Evolutionary conservation across 768 basidiomycete species (phyloP).

Genomic region (Tulasnella sp.): DNA sequence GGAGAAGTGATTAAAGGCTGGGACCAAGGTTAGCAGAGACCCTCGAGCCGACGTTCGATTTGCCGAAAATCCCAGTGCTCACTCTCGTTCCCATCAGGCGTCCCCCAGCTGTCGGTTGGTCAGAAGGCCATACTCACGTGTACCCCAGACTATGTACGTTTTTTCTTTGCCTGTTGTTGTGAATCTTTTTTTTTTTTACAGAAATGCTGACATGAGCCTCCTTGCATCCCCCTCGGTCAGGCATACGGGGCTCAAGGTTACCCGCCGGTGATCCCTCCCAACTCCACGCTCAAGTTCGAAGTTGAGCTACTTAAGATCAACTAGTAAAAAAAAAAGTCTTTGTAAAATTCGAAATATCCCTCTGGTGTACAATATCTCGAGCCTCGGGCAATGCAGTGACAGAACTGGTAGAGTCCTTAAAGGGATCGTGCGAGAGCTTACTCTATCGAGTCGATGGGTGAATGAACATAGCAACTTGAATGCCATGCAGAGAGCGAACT

Average conservation of each 20-base stretch:
- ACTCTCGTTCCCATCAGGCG: conserved; percentile 51
- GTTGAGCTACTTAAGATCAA: conserved; percentile 69
- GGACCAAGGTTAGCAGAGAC: conserved; percentile 65
- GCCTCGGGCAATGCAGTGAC: background rate
- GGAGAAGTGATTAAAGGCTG: conserved; percentile 84
- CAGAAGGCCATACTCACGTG: conserved; percentile 60
- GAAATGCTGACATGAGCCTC: background rate
- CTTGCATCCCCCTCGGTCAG: conserved; percentile 38
- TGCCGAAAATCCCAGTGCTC: too few species aligned
- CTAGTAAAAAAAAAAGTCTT: too few species aligned
- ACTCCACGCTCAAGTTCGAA: conserved; percentile 69
- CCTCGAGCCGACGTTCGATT: conserved; percentile 17
- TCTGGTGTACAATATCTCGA: background rate
- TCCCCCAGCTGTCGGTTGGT: conserved; percentile 67
- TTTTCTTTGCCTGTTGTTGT: background rate
- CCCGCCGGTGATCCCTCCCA: conserved; percentile 69
- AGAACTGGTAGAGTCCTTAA: too few species aligned
- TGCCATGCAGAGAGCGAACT: too few species aligned
- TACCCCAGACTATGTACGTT: conserved; percentile 69
- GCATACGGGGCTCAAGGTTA: conserved; percentile 69
- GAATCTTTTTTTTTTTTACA: too few species aligned
- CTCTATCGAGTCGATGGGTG: too few species aligned
- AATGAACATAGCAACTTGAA: too few species aligned
- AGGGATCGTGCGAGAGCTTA: too few species aligned
- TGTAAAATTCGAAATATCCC: too few species aligned